Conservation (phyloP, 1,139 yeast genomes). For the Candida sanyaensis region DNA sequence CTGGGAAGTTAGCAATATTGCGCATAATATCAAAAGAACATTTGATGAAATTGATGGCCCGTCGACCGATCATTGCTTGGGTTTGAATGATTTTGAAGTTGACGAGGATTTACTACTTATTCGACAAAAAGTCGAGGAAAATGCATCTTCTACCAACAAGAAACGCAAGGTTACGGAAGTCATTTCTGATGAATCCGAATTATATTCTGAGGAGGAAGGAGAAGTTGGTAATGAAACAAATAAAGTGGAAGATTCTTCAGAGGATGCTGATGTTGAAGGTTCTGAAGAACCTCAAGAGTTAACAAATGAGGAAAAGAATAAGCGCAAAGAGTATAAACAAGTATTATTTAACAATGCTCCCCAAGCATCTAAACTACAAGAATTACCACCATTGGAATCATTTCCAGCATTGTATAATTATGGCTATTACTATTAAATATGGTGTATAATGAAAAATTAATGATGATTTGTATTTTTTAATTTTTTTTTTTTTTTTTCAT, state of each 20-base stretch:
- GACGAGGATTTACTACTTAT: conserved; percentile 22
- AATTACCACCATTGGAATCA: conserved; percentile 28
- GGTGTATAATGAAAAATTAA: neutral
- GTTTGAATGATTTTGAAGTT: conserved; percentile 27
- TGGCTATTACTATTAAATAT: neutral
- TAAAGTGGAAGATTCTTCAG: neutral
- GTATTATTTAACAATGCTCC: conserved; percentile 8
- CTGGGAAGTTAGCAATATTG: conserved; percentile 1
- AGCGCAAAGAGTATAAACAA: conserved; percentile 12
- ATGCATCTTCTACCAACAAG: neutral
- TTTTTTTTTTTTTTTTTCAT: no score
- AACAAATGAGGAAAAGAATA: conserved; percentile 11
- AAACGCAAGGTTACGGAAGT: conserved; percentile 5
- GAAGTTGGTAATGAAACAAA: conserved; percentile 11
- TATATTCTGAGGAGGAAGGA: conserved; percentile 8
- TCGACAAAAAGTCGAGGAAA: conserved; percentile 7
- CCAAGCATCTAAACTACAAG: neutral
- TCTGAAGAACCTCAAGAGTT: conserved; percentile 9
- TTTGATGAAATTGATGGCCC: conserved; percentile 1
- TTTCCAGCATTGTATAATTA: conserved; percentile 18
- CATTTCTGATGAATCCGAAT: conserved; percentile 14
- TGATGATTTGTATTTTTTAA: neutral
- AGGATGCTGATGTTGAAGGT: conserved; percentile 8
- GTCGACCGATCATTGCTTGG: conserved; percentile 16
- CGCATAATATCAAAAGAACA: conserved; percentile 9